phyloP scores from a whole-genome alignment of 257 asterid species.

The Lantana camara region DNA sequence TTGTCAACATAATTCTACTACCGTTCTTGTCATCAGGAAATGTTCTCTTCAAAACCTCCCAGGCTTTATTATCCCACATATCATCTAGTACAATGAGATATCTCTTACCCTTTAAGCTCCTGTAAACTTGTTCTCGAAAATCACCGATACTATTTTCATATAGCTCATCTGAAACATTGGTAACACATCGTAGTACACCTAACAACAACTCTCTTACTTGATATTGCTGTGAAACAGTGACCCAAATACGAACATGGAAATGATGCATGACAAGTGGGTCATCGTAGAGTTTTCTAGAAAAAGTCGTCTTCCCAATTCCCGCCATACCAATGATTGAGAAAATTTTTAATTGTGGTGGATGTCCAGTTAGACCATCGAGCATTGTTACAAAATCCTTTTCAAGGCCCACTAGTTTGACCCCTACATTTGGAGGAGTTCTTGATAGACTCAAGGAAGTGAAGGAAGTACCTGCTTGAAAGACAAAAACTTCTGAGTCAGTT shows the following conservation, averaged over 20 bases:
- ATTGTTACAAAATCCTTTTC: too few relatives aligned
- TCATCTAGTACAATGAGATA: too few relatives aligned
- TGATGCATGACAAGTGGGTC: not conserved
- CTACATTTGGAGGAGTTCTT: not conserved
- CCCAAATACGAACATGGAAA: constrained; percentile 16
- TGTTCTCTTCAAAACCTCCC: constrained; percentile 19
- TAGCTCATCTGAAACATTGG: not conserved
- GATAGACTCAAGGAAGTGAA: not conserved
- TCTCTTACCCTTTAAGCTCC: constrained; percentile 22
- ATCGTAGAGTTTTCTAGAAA: not conserved
- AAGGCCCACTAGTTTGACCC: too few relatives aligned
- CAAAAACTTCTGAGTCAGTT: not conserved
- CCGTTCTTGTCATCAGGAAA: constrained; percentile 30
- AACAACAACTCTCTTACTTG: constrained; percentile 13
- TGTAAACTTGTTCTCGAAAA: constrained; percentile 15
- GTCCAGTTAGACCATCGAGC: too few relatives aligned
- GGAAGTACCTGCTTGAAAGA: constrained; percentile 6
- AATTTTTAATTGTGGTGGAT: too few relatives aligned
- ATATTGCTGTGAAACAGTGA: constrained; percentile 9
- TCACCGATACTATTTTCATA: not conserved
- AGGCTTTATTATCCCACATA: too few relatives aligned
- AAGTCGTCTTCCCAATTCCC: too few relatives aligned
- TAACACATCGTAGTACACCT: constrained; percentile 11
- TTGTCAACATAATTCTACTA: constrained; percentile 34
- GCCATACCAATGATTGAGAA: too few relatives aligned